These are phyloP conservation scores for Didymella sp. DNA, from an alignment of 2,329 filamentous ascomycete species.

Conservation along the genomic window DNA sequence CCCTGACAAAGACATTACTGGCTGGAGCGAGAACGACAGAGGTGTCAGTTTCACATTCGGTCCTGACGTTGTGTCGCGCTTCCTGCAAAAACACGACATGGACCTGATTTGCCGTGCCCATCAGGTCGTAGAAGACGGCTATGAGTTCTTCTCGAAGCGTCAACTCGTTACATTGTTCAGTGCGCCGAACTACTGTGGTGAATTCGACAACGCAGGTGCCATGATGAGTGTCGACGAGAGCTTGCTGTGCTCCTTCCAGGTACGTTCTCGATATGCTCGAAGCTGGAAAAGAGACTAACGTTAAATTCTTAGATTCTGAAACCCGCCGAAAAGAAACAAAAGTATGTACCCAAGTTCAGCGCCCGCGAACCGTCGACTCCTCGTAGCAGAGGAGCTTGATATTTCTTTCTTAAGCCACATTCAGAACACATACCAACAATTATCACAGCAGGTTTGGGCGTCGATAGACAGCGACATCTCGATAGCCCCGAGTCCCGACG, in stretches of 20 bases:
- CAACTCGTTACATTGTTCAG: slow-evolving; percentile 97
- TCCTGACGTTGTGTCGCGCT: slow-evolving; percentile 94
- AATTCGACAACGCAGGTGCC: slow-evolving; percentile 98
- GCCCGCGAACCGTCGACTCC: slow-evolving; percentile 73
- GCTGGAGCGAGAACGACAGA: slow-evolving; percentile 98
- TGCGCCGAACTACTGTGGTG: slow-evolving; percentile 98
- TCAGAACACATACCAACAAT: slow-evolving; percentile 56
- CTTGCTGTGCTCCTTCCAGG: slow-evolving; percentile 98
- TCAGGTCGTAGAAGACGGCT: slow-evolving; percentile 98
- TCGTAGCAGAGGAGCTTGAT: slow-evolving; percentile 71
- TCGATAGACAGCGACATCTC: slow-evolving; percentile 67
- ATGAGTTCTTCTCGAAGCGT: slow-evolving; percentile 99
- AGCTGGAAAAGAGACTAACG: slow-evolving; percentile 27
- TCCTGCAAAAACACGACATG: slow-evolving; percentile 99
- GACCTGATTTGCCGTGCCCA: slow-evolving; percentile 98
- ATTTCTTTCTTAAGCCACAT: background rate
- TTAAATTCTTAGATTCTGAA: slow-evolving; percentile 78
- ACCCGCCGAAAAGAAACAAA: slow-evolving; percentile 99
- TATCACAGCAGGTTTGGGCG: slow-evolving; percentile 90
- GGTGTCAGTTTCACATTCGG: slow-evolving; percentile 99
- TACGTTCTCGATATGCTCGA: slow-evolving; percentile 49
- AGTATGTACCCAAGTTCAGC: slow-evolving; percentile 87
- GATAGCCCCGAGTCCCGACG: slow-evolving; percentile 43
- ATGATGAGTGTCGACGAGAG: slow-evolving; percentile 99
- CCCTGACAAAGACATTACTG: slow-evolving; percentile 98